Evolutionary conservation across 139 green algal species (phyloP).

Genomic region (Micractinium sp.): DNA sequence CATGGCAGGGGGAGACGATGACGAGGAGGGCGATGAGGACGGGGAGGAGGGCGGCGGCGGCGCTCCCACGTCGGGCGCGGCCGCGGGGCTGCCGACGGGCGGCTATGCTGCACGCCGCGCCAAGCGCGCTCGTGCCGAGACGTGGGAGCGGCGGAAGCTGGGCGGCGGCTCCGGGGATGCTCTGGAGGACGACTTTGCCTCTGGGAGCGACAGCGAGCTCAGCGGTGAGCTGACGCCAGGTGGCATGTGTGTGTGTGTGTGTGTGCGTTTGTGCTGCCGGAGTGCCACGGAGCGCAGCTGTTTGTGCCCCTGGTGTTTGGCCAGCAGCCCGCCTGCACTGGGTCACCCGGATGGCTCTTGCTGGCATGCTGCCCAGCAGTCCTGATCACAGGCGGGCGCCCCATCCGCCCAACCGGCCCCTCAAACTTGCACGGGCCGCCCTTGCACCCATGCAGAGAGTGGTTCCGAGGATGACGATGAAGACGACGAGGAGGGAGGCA

Average conservation of each 20-base stretch:
- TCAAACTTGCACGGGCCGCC: too few species aligned
- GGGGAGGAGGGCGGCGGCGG: neutral
- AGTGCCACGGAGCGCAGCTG: neutral
- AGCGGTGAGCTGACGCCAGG: conserved; percentile 12
- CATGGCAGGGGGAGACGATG: conserved; percentile 55
- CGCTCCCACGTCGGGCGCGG: neutral
- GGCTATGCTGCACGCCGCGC: conserved; percentile 53
- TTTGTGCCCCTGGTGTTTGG: neutral
- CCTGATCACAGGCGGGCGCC: too few species aligned
- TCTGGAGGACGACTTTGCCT: conserved; percentile 56
- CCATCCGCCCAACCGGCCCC: too few species aligned
- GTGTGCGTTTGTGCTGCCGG: too few species aligned
- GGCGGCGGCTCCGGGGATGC: conserved; percentile 55
- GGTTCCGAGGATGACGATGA: too few species aligned
- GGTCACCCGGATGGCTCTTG: too few species aligned
- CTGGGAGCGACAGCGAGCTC: conserved; percentile 39
- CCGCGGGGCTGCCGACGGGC: conserved; percentile 28
- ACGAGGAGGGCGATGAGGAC: conserved; percentile 27
- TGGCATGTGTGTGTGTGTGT: too few species aligned
- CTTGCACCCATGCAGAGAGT: neutral
- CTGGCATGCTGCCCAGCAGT: too few species aligned
- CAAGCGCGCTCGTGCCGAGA: conserved; percentile 31
- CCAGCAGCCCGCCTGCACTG: too few species aligned
- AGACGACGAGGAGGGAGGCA: conserved; percentile 18
- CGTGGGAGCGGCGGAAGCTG: conserved; percentile 21